Percentiles rank a stretch among this genome's conserved stretches.
phyloP scores from a whole-genome alignment of 2,329 filamentous ascomycete species.

The Talaromyces albobiverticillius region DNA sequence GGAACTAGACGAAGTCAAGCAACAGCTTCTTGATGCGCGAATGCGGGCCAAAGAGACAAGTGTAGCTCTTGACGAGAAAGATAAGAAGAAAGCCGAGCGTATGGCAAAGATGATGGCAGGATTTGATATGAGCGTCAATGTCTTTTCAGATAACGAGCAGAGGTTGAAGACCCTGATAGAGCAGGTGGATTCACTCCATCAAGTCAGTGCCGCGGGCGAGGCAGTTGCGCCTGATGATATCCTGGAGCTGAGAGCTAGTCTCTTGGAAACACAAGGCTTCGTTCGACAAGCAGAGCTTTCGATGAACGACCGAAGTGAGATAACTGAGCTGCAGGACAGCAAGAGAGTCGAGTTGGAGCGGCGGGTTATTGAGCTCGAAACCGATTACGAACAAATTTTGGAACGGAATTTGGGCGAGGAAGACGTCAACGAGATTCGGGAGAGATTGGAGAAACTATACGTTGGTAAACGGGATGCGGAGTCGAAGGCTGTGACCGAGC shows the following conservation, averaged over 20 bases:
- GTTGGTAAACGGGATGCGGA: conserved; percentile 71
- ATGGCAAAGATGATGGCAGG: conserved; percentile 99
- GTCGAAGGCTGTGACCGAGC: conserved; percentile 68
- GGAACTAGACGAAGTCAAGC: conserved; percentile 92
- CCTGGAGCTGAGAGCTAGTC: conserved; percentile 68
- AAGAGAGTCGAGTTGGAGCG: conserved; percentile 72
- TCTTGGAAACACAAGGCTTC: conserved; percentile 87
- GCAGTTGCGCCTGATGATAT: conserved; percentile 79
- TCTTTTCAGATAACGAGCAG: conserved; percentile 90
- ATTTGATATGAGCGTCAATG: conserved; percentile 88
- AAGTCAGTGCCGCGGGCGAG: conserved; percentile 73
- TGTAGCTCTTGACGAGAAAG: conserved; percentile 90
- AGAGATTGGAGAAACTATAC: conserved; percentile 73
- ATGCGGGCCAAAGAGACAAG: conserved; percentile 95
- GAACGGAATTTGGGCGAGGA: conserved; percentile 72
- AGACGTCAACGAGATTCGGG: conserved; percentile 82
- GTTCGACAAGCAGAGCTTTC: conserved; percentile 90
- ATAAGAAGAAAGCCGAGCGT: conserved; percentile 96
- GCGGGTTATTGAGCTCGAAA: conserved; percentile 70
- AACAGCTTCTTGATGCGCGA: conserved; percentile 90
- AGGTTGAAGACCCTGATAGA: conserved; percentile 80
- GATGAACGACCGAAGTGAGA: conserved; percentile 66
- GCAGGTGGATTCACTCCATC: conserved; percentile 74
- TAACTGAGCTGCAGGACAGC: conserved; percentile 61
- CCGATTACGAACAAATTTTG: conserved; percentile 79